Base-by-base conservation (phyloP, 225 moss, liverwort and hornwort species). In the Bryum argenteum region DNA sequence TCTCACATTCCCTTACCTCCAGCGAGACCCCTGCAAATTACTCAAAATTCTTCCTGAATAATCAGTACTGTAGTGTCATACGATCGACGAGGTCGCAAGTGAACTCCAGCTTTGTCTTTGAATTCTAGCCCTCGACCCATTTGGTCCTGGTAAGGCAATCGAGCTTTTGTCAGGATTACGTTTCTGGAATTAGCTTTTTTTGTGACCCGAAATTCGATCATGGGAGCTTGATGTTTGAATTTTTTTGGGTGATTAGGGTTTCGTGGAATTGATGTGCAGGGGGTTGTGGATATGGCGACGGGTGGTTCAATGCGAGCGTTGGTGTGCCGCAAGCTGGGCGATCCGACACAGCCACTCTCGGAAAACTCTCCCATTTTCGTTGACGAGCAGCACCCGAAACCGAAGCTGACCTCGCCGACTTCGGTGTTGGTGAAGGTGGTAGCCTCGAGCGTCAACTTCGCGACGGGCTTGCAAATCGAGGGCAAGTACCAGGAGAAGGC, bases 401-500 rank as follows among this genome's bases (percentile, higher is more conserved):
- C 94, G 18, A 72, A 74, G 53, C 63, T 94, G 10, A 61, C 75
- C 2, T 87, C 92, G 12, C 77, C 94, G 0, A 91, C 80, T 10
- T 86, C 86, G 6, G 90, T 94, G 67, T 69, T 87, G 59, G 89
- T 98, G 65, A 83, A 73, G 68, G 67, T 93, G 28, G 76, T 64
- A 18, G 91, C 88, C 17, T 82, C 85, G 45, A 93, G 94, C 76
- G 88, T 94, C 65, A 94, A 98, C 81, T 98, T 93, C 63, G 80
- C 90, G 11, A 91, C 91, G 17, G 88, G 88, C 14, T 79, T 98
- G 76, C 72, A 74, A 55, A 65, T 98, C 16, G 88, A 92, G 81
- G 98, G 98, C 39, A 88, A 87, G 33, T 98, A 98, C 71, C 98
- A 98, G 63, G 98, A 98, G 77, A 98, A 81, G 56, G 77, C 94